Evolutionary conservation across 75 land plant genomes (phyloP).

Genomic region (Picea sitchensis): DNA sequence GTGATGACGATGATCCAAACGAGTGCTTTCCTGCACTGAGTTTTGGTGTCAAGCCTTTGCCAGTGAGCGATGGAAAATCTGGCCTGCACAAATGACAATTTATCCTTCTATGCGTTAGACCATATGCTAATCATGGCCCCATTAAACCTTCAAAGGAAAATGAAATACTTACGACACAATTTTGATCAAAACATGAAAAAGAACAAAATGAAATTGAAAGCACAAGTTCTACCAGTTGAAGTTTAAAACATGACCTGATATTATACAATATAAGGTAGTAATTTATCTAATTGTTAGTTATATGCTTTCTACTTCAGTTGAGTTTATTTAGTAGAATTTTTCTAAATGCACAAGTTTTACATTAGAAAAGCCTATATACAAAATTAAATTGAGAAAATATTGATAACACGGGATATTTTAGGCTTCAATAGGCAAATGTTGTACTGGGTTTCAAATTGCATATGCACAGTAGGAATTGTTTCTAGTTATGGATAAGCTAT

Average conservation of each 20-base stretch:
- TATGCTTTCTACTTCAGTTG: too few relatives aligned
- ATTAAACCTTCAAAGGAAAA: neutral
- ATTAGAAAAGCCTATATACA: neutral
- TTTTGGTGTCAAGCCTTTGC: slow-evolving; percentile 29
- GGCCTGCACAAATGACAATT: slow-evolving; percentile 22
- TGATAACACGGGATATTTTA: neutral
- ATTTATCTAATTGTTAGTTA: too few relatives aligned
- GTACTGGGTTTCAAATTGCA: too few relatives aligned
- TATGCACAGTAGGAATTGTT: too few relatives aligned
- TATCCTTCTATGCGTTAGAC: neutral
- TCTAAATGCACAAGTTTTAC: neutral
- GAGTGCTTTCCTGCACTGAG: slow-evolving; percentile 23
- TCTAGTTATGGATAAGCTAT: too few relatives aligned
- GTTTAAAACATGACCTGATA: neutral
- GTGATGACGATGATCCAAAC: slow-evolving; percentile 19
- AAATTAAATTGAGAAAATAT: neutral
- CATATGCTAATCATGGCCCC: neutral
- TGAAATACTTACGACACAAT: neutral
- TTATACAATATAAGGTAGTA: too few relatives aligned
- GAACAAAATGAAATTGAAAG: neutral
- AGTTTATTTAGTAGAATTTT: neutral
- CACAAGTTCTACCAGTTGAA: neutral
- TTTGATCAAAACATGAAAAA: neutral
- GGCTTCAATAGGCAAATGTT: neutral
- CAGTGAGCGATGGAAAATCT: slow-evolving; percentile 47